Evolutionary conservation across 129 eudicot genomes (phyloP), one percentile per base, ranked within the genome.

Genomic region (Pulicaria dysenterica): DNA sequence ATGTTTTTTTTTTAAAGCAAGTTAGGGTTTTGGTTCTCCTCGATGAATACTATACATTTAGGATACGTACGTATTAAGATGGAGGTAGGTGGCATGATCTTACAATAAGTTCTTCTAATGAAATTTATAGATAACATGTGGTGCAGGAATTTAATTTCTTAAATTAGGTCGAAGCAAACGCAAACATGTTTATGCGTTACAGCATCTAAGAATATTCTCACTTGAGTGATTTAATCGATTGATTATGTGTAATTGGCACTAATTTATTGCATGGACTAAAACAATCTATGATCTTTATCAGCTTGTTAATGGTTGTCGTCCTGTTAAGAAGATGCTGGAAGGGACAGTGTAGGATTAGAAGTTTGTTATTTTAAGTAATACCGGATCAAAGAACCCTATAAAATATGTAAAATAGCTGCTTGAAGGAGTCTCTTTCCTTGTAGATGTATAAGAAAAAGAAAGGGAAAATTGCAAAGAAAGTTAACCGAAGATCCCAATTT

Each of bases 21-120:
- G 6, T 60, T 61, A 61, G 80, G 80, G 81, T 63, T 80, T 74
- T 47, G 53, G 43, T 69, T 57, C 11, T 39, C 1, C 43, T 40
- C 19, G 53, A 62, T 49, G n/a, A 57, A 14, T 69, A 15, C 5
- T 36, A n/a, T 50, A 50, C 73, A 15, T 24, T 37, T 69, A 12
- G 58, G 36, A 24, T 67, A 48, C 36, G 41, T 12, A 17, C 5
- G 70, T 46, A 11, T 31, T 46, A 31, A 45, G 70, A 65, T 13
- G 58, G 34, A n/a, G 40, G 38, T 53, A 69, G 63, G 50, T 53
- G 38, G 50, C 11, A 13, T 42, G 44, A 67, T 49, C 11, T 48
- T 37, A 67, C 50, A 67, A 38, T 36, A 67, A 67, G 45, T 50
- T 69, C 19, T 38, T 53, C 53, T 15, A 4, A 15, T 51, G 34